phyloP scores from a whole-genome alignment of 192 early-diverging fungal genomes.

The Geosiphon pyriformis region DNA sequence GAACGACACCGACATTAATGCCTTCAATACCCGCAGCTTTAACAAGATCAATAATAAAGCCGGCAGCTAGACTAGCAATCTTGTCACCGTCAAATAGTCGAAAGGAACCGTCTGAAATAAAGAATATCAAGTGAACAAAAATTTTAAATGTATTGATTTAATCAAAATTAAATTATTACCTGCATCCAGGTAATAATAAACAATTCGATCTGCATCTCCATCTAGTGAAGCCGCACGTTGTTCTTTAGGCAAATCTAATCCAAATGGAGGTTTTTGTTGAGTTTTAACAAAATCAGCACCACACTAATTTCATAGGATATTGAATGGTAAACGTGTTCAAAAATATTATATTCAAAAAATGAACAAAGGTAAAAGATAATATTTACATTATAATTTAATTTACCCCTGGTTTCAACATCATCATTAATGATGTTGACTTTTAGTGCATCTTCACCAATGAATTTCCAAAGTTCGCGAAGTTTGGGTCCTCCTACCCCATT shows the following conservation, averaged over 20 bases:
- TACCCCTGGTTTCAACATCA: slow-evolving; percentile 60
- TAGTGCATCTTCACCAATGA: slow-evolving; percentile 60
- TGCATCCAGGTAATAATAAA: slow-evolving; percentile 88
- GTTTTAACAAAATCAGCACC: slow-evolving; percentile 99
- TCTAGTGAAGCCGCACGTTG: slow-evolving; percentile 87
- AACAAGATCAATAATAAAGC: slow-evolving; percentile 89
- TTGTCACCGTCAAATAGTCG: slow-evolving; percentile 97
- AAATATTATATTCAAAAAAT: slow-evolving; percentile 2
- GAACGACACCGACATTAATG: slow-evolving; percentile 91
- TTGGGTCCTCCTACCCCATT: slow-evolving; percentile 97
- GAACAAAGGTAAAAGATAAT: slow-evolving; percentile 2
- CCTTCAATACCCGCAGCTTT: slow-evolving; percentile 68
- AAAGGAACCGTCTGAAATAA: slow-evolving; percentile 71
- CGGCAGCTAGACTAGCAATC: slow-evolving; percentile 91
- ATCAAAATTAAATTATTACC: slow-evolving; percentile 35
- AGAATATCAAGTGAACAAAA: no score
- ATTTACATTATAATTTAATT: slow-evolving; percentile 79
- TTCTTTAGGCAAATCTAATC: slow-evolving; percentile 56
- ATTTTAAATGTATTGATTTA: neutral
- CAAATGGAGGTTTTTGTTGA: slow-evolving; percentile 70
- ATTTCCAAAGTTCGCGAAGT: slow-evolving; percentile 66
- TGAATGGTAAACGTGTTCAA: neutral
- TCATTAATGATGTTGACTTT: slow-evolving; percentile 69
- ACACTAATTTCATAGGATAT: slow-evolving; percentile 42
- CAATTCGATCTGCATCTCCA: slow-evolving; percentile 97